A percentile compares a stretch with the other conserved stretches of the same genome.
Conservation (phyloP, 140 eudicot species). For the Oenanthe javanica region DNA sequence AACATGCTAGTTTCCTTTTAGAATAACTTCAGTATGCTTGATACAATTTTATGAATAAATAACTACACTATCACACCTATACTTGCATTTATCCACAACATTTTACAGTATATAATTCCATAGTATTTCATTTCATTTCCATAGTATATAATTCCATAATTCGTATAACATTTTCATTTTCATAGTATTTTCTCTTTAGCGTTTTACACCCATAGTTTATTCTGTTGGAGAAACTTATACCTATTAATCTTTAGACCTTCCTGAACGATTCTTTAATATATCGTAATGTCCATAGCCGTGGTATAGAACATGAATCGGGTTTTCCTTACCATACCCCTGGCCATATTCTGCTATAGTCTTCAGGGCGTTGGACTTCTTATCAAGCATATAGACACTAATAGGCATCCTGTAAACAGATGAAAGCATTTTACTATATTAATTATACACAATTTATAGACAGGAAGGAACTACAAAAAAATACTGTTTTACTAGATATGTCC, state of each 20-base stretch:
- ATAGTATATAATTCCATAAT: too few relatives aligned
- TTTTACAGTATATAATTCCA: too few relatives aligned
- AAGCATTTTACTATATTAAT: background rate
- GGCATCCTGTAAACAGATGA: constrained; percentile 43
- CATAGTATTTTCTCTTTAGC: too few relatives aligned
- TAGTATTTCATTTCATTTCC: too few relatives aligned
- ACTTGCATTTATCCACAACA: background rate
- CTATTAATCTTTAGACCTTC: constrained; percentile 16
- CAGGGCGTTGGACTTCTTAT: constrained; percentile 41
- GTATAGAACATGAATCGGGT: constrained; percentile 60
- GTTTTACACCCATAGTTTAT: too few relatives aligned
- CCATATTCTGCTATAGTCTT: constrained; percentile 77
- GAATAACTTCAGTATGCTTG: background rate
- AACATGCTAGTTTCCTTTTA: background rate
- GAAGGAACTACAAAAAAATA: background rate
- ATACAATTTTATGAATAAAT: background rate
- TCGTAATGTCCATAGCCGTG: constrained; percentile 91
- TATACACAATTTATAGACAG: background rate
- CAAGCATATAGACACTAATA: constrained; percentile 56
- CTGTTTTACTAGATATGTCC: background rate
- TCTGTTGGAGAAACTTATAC: constrained; percentile 20
- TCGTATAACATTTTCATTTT: too few relatives aligned
- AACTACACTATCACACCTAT: background rate
- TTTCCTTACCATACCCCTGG: constrained; percentile 62
- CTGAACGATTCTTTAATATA: constrained; percentile 32